Base-by-base conservation (phyloP, 331 rosid species). In the Telfairia occidentalis region DNA sequence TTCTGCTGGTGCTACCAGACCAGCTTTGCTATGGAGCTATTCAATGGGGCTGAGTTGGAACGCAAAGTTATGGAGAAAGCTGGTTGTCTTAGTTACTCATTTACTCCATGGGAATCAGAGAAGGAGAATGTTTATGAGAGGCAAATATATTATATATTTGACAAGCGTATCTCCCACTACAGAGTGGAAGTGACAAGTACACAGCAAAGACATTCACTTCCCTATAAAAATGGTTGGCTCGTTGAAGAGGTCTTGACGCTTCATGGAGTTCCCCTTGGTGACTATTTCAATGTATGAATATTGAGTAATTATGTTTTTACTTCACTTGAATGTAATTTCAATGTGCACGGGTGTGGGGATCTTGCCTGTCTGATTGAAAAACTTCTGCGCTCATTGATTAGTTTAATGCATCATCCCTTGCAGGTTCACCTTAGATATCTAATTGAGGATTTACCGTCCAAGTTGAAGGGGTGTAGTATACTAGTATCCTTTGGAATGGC, bases 91-190 rank as follows among this genome's bases (percentile, higher is more conserved):
- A 73, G 83, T 88, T 95, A 95, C 80, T 88, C 97, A 57, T 77
- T 29, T 79, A 92, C 97, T 63, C 92, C 96, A 71, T 95, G 97
- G 99, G 97, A 90, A 78, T 86, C 89, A 4, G 99, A 95, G 86
- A 89, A 89, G 60, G 88, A 78, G 2, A 85, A 83, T 72, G 81
- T 80, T 50, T 76, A 58, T 71, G 97, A 89, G 87, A 92, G 97
- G 85, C 93, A 92, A 69, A 61, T 90, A 21, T 86, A 89, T 84
- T 95, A 85, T 87, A 84, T 81, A 73, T 87, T 85, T 80, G 94
- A 87, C 76, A 95, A 90, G 74, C 87, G 83, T 45, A 83, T 90
- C 80, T 83, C 93, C 59, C 89, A 81, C 28, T 89, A 86, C 78
- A 88, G 78, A 87, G 99, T 89, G 74, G 93, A 95, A 84, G 92